phyloP scores from a whole-genome alignment of 352 stramenopile species.

The Proteromonas lacertae region DNA sequence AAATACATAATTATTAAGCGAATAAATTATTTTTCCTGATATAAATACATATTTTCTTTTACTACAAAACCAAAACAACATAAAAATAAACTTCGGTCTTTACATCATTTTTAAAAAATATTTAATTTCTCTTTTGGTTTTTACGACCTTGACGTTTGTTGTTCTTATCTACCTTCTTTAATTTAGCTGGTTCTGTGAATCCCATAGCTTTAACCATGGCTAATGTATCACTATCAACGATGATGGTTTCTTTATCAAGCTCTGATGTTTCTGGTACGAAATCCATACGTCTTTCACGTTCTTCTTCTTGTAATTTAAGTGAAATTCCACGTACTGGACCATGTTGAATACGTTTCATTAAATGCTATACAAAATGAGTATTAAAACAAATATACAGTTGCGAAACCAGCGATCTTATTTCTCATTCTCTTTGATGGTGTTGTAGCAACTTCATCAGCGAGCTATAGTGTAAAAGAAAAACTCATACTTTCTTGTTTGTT shows the following conservation, averaged over 20 bases:
- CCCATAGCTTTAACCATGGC: constrained; percentile 80
- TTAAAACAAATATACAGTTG: too few relatives aligned
- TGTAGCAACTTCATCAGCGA: constrained; percentile 72
- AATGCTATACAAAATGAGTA: neutral
- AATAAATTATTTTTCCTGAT: too few relatives aligned
- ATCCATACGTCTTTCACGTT: constrained; percentile 93
- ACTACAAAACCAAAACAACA: too few relatives aligned
- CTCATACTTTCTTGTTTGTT: constrained; percentile 89
- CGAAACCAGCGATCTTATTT: constrained; percentile 99
- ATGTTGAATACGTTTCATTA: neutral
- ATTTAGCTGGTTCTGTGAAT: constrained; percentile 45
- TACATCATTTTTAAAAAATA: too few relatives aligned
- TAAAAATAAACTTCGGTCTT: too few relatives aligned
- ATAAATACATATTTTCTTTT: too few relatives aligned
- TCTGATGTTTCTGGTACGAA: constrained; percentile 82
- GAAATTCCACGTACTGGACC: constrained; percentile 46
- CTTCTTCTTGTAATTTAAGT: constrained; percentile 98
- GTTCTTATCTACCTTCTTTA: too few relatives aligned
- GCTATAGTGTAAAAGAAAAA: neutral
- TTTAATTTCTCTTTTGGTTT: too few relatives aligned
- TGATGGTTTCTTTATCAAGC: constrained; percentile 35
- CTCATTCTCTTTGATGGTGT: constrained; percentile 98
- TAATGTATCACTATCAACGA: constrained; percentile 91
- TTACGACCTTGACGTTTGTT: too few relatives aligned
- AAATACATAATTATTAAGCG: too few relatives aligned